Evolutionary conservation across 208 protist species (phyloP), one percentile per base, ranked within the genome.

Genomic region (Leishmania tarentolae): DNA sequence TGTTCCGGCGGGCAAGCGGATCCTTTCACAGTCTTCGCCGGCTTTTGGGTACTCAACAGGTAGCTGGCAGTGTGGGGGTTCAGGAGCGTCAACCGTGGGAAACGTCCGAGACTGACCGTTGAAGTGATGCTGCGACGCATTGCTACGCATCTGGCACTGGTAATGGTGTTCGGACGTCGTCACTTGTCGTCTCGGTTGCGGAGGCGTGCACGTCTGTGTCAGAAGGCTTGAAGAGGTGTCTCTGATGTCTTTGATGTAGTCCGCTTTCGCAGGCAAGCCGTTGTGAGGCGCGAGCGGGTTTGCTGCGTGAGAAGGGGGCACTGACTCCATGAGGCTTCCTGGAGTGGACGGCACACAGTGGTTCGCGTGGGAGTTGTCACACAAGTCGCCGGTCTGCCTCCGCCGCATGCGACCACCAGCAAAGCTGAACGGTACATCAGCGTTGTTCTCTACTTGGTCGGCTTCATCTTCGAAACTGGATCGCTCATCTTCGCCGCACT

Each of bases 11-110:
- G 87, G 90, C 86, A 73, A 63, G 59, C 86, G 79, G 81, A 76
- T 86, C 83, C 78, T 86, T 75, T 85, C 72, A 85, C 87, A 90
- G 87, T 50, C 87, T 90, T 91, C 90, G 87, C 71, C 76, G 75
- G 52, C 78, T 81, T 92, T 92, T 92, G 80, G 84, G 84, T 84
- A 74, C 24, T 61, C 57, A 7, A 13, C 42, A 35, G 17, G 37
- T 35, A 15, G 11, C 24, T 72, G 35, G 31, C 31, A 8, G 31
- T 15, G 52, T 15, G 46, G 35, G 47, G 74, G 19, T 66, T 52
- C 63, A n/a, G n/a, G 9, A 40, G 74, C 57, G 57, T 13, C 40
- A 47, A 17, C 52, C 24, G 35, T 15, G 47, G 46, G 21, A 9
- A 31, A 0, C 3, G 15, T 57, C 19, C 9, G 40, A 9, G 24